Evolutionary conservation across 495 filamentous ascomycete genomes (phyloP).

Genomic region (Penicillium subrubescens): DNA sequence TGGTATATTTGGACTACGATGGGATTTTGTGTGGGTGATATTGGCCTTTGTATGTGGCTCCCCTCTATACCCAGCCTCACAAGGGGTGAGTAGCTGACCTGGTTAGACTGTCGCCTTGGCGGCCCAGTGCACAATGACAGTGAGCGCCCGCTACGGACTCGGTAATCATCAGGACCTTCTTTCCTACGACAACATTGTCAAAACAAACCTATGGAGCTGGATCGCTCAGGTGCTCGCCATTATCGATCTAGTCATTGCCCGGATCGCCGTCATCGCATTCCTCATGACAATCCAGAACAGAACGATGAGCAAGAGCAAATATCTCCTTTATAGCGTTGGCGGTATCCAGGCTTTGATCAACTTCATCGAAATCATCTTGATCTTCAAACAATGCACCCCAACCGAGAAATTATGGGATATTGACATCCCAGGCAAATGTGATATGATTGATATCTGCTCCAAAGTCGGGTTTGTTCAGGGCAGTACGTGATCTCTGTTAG

Average conservation of each 20-base stretch:
- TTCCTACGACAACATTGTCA: conserved; percentile 17
- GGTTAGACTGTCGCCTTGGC: conserved; percentile 19
- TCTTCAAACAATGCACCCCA: conserved; percentile 32
- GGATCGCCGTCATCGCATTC: conserved; percentile 37
- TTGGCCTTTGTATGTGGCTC: conserved; percentile 26
- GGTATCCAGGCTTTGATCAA: conserved; percentile 27
- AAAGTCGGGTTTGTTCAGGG: conserved; percentile 30
- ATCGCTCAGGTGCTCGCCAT: conserved; percentile 30
- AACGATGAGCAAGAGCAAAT: conserved; percentile 20
- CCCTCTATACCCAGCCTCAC: neutral
- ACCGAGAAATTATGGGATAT: conserved; percentile 28
- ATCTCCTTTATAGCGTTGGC: conserved; percentile 31
- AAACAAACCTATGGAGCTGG: conserved; percentile 35
- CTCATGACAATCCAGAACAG: conserved; percentile 32
- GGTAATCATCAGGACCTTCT: conserved; percentile 30
- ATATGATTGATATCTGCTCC: conserved; percentile 22
- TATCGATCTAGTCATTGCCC: conserved; percentile 25
- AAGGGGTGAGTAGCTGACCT: neutral
- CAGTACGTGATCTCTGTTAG: conserved; percentile 12
- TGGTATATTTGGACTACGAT: conserved; percentile 24
- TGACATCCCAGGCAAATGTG: conserved; percentile 25
- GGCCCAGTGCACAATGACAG: conserved; percentile 25
- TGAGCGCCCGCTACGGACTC: conserved; percentile 26
- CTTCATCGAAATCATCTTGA: conserved; percentile 23
- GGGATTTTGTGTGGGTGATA: conserved; percentile 35